Percentiles rank a stretch among this genome's conserved stretches.
phyloP scores from a whole-genome alignment of 352 stramenopile genomes.

The Globisporangium echinulatum region DNA sequence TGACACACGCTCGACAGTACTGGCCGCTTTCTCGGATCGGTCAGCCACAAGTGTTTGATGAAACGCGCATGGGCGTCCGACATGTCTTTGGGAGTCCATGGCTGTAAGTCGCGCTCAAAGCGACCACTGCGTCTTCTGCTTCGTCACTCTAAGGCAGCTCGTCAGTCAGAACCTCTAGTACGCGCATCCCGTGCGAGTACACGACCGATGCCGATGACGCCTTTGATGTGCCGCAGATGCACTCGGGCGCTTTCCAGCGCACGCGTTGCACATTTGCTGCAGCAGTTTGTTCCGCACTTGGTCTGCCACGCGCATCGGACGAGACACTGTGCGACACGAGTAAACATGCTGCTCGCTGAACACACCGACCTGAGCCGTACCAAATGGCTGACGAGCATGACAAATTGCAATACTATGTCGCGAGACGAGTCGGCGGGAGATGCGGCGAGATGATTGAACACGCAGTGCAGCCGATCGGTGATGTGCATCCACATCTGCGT shows the following conservation, averaged over 20 bases:
- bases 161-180: conserved; percentile 4
- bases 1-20: neutral
- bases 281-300: neutral
- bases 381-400: conserved; percentile 1
- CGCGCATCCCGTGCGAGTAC: conserved; percentile 4
- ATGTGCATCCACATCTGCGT: neutral
- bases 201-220: conserved; percentile 1
- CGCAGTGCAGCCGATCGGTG: neutral
- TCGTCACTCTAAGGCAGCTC: conserved; percentile 1
- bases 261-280: neutral
- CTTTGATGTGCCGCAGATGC: neutral
- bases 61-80: neutral
- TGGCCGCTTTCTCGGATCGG: neutral
- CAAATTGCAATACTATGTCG: neutral
- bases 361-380: neutral
- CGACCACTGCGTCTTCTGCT: neutral
- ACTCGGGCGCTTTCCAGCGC: conserved; percentile 4
- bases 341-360: neutral
- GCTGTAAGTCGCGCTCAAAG: neutral
- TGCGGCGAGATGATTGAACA: neutral
- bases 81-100: neutral
- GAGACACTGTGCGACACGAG: neutral
- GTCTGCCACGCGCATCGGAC: neutral
- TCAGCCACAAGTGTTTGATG: neutral
- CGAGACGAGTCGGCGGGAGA: neutral